Conservation (phyloP, 2,329 filamentous ascomycete species). For the Exophiala bonariae region DNA sequence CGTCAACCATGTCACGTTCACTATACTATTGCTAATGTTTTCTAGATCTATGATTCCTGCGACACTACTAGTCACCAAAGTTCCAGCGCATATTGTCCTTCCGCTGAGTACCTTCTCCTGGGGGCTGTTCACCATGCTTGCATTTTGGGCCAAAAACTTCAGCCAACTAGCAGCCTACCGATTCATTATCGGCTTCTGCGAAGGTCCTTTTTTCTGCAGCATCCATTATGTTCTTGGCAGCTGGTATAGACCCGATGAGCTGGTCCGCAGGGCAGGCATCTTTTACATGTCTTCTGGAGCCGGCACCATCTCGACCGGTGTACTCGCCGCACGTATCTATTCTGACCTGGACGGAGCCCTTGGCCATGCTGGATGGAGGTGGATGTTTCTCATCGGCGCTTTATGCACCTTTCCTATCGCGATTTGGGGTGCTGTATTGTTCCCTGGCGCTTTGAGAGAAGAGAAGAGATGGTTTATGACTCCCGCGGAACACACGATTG, state of each 20-base stretch:
- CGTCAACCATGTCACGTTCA: too few species aligned
- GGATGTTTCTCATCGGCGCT: slow-evolving; percentile 32
- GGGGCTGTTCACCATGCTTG: slow-evolving; percentile 33
- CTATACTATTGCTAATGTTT: not conserved
- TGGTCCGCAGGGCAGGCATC: slow-evolving; percentile 38
- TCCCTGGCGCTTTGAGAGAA: slow-evolving; percentile 21
- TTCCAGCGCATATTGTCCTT: slow-evolving; percentile 6
- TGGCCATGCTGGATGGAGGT: slow-evolving; percentile 31
- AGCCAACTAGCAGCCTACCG: slow-evolving; percentile 16
- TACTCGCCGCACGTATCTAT: slow-evolving; percentile 16
- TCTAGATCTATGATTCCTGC: slow-evolving; percentile 10
- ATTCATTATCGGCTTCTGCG: slow-evolving; percentile 18
- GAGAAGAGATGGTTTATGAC: slow-evolving; percentile 9
- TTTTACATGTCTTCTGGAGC: slow-evolving; percentile 35
- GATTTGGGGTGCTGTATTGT: slow-evolving; percentile 27
- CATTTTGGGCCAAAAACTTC: slow-evolving; percentile 11
- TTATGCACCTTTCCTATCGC: slow-evolving; percentile 31
- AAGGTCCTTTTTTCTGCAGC: slow-evolving; percentile 29
- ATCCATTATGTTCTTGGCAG: slow-evolving; percentile 28
- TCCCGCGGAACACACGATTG: slow-evolving; percentile 2
- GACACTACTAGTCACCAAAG: slow-evolving; percentile 3
- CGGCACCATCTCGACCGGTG: slow-evolving; percentile 17
- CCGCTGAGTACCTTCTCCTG: slow-evolving; percentile 33
- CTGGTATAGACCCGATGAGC: slow-evolving; percentile 32
- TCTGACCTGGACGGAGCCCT: slow-evolving; percentile 27